These are phyloP conservation scores for Malus orientalis DNA, from an alignment of 306 rosid genomes.

Conservation along the genomic window DNA sequence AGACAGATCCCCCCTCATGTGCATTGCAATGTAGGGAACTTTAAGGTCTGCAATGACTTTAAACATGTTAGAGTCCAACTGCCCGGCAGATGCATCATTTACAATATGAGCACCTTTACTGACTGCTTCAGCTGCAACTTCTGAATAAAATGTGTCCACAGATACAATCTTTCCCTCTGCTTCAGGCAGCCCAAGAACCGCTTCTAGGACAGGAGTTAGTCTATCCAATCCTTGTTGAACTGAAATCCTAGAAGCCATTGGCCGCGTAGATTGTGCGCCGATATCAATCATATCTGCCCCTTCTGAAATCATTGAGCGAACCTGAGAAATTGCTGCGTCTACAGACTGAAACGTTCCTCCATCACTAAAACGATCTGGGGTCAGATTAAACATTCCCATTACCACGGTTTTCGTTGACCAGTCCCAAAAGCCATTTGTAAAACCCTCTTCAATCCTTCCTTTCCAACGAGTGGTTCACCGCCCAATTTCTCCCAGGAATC, in stretches of 20 bases:
- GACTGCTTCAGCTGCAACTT: conserved; percentile 82
- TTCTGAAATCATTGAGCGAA: conserved; percentile 60
- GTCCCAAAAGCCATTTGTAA: conserved; percentile 58
- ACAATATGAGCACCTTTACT: conserved; percentile 74
- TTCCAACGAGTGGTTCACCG: conserved; percentile 68
- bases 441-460: conserved; percentile 76
- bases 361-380: conserved; percentile 93
- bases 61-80: conserved; percentile 30
- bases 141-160: conserved; percentile 77
- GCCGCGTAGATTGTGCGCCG: conserved; percentile 86
- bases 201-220: conserved; percentile 73
- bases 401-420: conserved; percentile 62
- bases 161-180: conserved; percentile 64
- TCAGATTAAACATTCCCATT: conserved; percentile 85
- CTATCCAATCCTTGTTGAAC: conserved; percentile 68
- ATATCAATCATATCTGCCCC: conserved; percentile 92
- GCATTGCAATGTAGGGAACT: no score
- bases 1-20: no score
- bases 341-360: conserved; percentile 68
- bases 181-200: conserved; percentile 62
- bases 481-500: conserved; percentile 69
- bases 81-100: conserved; percentile 72
- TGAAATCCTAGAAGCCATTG: conserved; percentile 59
- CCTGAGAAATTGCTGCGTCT: conserved; percentile 64
- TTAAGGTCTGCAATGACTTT: no score